Conservation (phyloP, 306 rosid genomes). For the Pyrus communis region DNA sequence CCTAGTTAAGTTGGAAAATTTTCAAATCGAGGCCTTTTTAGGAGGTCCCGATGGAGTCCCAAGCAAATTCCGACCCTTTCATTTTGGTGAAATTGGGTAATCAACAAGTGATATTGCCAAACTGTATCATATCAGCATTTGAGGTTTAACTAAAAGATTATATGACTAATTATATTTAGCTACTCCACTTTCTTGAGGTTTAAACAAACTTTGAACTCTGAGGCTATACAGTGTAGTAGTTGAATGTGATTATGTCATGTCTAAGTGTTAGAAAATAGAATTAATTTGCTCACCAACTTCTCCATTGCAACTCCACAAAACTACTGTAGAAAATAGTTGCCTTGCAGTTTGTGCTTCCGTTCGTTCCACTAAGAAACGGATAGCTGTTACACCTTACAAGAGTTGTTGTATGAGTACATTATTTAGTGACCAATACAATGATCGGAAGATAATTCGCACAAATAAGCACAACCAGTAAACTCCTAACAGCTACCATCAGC, state of each 20-base stretch:
- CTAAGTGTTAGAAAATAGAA: background rate
- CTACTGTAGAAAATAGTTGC: background rate
- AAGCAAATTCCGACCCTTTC: background rate
- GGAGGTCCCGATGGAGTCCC: background rate
- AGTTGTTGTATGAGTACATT: too few species aligned
- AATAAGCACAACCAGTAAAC: too few species aligned
- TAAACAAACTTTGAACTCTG: background rate
- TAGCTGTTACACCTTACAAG: background rate
- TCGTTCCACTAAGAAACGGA: background rate
- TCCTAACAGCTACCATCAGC: too few species aligned
- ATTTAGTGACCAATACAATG: too few species aligned
- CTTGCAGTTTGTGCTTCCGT: background rate
- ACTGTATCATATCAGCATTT: too few species aligned
- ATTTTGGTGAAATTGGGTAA: background rate
- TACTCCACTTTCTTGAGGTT: background rate
- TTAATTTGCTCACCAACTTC: background rate
- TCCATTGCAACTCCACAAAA: background rate
- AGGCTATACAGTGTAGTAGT: background rate
- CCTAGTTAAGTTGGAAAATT: too few species aligned
- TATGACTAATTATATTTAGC: background rate
- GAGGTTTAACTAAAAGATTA: background rate
- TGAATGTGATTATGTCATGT: background rate
- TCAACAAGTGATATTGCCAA: background rate
- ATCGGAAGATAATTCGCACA: too few species aligned
- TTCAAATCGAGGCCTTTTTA: too few species aligned